Evolutionary conservation across 805 yeast genomes (phyloP), one percentile per base, ranked within the genome.

Genomic region (Lipomyces kockii): DNA sequence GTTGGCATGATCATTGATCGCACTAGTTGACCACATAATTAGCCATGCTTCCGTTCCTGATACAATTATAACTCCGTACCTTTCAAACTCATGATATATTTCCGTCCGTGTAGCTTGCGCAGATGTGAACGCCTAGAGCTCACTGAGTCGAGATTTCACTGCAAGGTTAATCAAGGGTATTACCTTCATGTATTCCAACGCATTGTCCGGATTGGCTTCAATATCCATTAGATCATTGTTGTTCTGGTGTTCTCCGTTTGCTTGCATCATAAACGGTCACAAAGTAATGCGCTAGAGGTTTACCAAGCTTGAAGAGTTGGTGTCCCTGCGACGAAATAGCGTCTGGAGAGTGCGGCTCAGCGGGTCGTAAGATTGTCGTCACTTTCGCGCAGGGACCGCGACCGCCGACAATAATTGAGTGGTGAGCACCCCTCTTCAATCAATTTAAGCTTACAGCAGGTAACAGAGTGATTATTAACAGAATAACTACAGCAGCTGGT

Each of bases 71-170:
- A 39, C 46, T n/a, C 22, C 6, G 2, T 32, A 64, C 71, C 64
- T 60, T 27, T 69, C 72, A 64, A 69, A 69, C 60, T 69, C 72
- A 35, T 69, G 72, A 58, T 67, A 67, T 20, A 69, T 58, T 34
- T 70, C 72, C n/a, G 72, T 69, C 52, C 72, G 58, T 7, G 72
- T 69, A 11, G 68, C 68, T 43, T 69, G 72, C 37, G 72, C 72
- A 2, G 68, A 20, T 11, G 62, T 62, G 49, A 63, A 62, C 17
- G 66, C 58, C 70, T 68, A 25, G 22, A n/a, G 22, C 20, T 43
- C 11, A n/a, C 14, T 17, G 22, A 37, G 37, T 25, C 32, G 17
- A 17, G 9, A 14, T 8, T 25, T 58, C 37, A 20, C 32, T 14
- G 35, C 22, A 7, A 43, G 27, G 5, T 49, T 17, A 34, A 34